Conservation (phyloP, 2,329 filamentous ascomycete species). For the Penicillium sp. region DNA sequence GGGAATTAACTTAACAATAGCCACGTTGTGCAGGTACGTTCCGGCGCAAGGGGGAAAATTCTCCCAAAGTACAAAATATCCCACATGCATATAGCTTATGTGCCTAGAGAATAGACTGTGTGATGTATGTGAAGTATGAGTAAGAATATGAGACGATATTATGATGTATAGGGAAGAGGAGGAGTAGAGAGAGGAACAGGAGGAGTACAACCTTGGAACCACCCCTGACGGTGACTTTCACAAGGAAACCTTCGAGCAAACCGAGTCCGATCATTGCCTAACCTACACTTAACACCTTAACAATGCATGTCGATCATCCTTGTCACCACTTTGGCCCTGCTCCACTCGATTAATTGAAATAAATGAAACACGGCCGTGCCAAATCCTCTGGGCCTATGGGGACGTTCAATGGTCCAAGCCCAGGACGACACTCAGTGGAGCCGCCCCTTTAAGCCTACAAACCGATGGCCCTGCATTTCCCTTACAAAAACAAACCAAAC, state of each 20-base stretch:
- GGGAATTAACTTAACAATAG: background rate
- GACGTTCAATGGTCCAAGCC: slow-evolving; percentile 3
- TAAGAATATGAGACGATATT: background rate
- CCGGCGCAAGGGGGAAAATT: background rate
- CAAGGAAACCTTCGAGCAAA: background rate
- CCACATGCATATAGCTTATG: background rate
- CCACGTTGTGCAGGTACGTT: slow-evolving; percentile 3
- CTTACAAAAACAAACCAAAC: slow-evolving; percentile 7
- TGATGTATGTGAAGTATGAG: background rate
- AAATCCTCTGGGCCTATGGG: slow-evolving; percentile 10
- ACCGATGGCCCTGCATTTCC: background rate
- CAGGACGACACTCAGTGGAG: slow-evolving; percentile 8
- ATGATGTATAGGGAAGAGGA: background rate
- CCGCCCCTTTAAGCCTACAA: slow-evolving; percentile 17
- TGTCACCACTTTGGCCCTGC: slow-evolving; percentile 6
- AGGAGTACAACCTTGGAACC: background rate
- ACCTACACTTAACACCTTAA: background rate
- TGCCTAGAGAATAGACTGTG: background rate
- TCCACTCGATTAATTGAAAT: slow-evolving; percentile 13
- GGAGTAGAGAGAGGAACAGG: background rate
- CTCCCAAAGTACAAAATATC: background rate
- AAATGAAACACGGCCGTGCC: slow-evolving; percentile 22
- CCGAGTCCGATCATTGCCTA: background rate
- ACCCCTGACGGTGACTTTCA: background rate
- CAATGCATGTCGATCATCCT: slow-evolving; percentile 6